Base-by-base conservation (phyloP, 2,329 filamentous ascomycete genomes). In the Metarhizium humberi region DNA sequence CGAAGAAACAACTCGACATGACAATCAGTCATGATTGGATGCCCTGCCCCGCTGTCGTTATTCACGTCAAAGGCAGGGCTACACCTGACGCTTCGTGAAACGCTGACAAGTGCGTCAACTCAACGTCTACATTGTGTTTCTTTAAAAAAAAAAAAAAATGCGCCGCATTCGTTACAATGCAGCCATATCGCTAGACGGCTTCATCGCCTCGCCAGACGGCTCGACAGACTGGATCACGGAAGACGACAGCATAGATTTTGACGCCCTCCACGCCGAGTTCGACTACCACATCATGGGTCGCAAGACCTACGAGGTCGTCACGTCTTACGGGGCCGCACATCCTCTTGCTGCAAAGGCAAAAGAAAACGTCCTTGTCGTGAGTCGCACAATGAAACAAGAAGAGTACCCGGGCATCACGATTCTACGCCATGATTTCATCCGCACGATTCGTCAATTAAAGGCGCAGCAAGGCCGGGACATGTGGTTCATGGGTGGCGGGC, bases 401-500 rank as follows among this genome's bases (percentile, higher is more conserved):
- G 54, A 65, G 0, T 56, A 65, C 16, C 60, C 65, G 0, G 13
- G 51, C 0, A 59, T 70, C 7, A 69, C 65, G 1, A 38, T 51
- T 8, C 14, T 70, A 3, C 30, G 51, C 1, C 52, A 56, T 2
- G 59, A 58, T 6, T 57, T 62, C 16, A 38, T 63, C 11, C 58
- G 59, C 1, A 47, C 56, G 5, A 55, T 71, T 6, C 49, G 52
- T 20, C 18, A 53, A 6, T 46, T 67, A 2, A 69, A 67, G 45
- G 50, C 30, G 0, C n/a, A 52, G 8, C 43, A 53, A 0, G 63
- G 61, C 0, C 64, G 62, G 50, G 62, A 69, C 40, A 64, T 71
- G 6, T 72, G 70, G 70, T 60, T 72, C 1, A 69, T 72, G 66
- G 70, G 70, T 6, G 70, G 70, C 0, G 65, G 64, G 0, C 53